These are phyloP conservation scores for Pseudogymnoascus pannorum DNA, from an alignment of 2,329 filamentous ascomycete genomes.

Conservation along the genomic window DNA sequence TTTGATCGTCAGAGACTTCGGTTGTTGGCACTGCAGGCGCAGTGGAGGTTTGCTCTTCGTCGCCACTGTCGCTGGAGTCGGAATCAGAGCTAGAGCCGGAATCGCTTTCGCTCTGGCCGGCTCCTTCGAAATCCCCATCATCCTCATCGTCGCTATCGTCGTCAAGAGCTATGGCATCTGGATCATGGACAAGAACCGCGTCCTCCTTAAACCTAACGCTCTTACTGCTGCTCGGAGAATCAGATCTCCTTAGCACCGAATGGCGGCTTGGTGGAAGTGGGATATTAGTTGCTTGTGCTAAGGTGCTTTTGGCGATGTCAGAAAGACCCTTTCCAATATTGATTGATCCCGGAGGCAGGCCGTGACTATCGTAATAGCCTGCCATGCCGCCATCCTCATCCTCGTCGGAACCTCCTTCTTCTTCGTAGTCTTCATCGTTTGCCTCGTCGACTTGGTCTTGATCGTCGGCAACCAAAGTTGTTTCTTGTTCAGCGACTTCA, in stretches of 20 bases:
- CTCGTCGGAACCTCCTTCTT: conserved; percentile 21
- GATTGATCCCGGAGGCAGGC: conserved; percentile 27
- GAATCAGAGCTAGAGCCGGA: background rate
- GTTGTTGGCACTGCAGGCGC: background rate
- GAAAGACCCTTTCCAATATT: conserved; percentile 23
- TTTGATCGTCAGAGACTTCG: background rate
- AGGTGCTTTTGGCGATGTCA: conserved; percentile 19
- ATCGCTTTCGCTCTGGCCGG: background rate
- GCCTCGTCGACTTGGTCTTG: conserved; percentile 19
- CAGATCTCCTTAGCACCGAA: conserved; percentile 15
- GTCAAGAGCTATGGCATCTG: conserved; percentile 24
- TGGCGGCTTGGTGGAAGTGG: conserved; percentile 11
- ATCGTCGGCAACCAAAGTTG: conserved; percentile 17
- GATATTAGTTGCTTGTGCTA: background rate
- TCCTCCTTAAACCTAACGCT: conserved; percentile 21
- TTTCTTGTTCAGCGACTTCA: background rate
- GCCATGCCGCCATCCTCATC: conserved; percentile 24
- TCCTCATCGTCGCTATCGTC: conserved; percentile 21
- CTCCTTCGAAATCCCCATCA: conserved; percentile 13
- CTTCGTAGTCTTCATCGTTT: conserved; percentile 15
- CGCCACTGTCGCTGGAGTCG: background rate
- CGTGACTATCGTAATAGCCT: conserved; percentile 26
- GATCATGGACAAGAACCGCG: conserved; percentile 15
- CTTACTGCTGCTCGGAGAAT: conserved; percentile 20
- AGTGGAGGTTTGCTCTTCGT: background rate